Evolutionary conservation across 495 filamentous ascomycete genomes (phyloP).

Genomic region (Neurospora sp.): DNA sequence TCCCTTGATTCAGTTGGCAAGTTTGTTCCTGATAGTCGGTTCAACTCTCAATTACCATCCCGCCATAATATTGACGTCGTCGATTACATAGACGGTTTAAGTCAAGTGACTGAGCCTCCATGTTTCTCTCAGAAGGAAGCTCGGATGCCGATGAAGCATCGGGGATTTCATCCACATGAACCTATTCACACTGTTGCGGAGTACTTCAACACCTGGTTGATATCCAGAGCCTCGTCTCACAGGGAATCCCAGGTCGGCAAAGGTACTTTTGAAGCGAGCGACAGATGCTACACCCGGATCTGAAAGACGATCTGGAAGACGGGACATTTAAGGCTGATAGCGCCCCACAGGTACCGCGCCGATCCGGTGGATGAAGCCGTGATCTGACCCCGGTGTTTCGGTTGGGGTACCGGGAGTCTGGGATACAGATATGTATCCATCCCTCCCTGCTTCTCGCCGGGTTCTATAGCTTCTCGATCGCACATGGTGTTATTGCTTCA

Average conservation of each 20-base stretch:
- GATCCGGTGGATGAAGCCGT: background rate
- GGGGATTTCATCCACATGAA: background rate
- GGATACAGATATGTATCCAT: background rate
- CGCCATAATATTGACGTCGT: background rate
- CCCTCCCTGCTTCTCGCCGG: background rate
- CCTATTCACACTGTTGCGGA: background rate
- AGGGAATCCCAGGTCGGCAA: background rate
- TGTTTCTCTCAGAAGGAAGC: background rate
- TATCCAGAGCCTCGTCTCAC: background rate
- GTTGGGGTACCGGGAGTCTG: background rate
- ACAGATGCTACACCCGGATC: background rate
- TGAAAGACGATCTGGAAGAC: background rate
- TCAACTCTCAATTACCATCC: background rate
- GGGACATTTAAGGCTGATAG: background rate
- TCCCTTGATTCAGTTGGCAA: background rate
- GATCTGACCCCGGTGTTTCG: background rate
- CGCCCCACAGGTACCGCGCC: background rate
- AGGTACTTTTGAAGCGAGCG: background rate
- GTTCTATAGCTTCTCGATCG: background rate
- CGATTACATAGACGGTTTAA: background rate
- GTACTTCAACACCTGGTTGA: background rate
- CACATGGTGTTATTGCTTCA: background rate
- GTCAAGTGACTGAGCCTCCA: background rate
- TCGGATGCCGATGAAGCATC: background rate
- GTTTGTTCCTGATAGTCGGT: background rate